phyloP scores from a whole-genome alignment of 768 basidiomycete species.

The Kwoniella heveanensis region DNA sequence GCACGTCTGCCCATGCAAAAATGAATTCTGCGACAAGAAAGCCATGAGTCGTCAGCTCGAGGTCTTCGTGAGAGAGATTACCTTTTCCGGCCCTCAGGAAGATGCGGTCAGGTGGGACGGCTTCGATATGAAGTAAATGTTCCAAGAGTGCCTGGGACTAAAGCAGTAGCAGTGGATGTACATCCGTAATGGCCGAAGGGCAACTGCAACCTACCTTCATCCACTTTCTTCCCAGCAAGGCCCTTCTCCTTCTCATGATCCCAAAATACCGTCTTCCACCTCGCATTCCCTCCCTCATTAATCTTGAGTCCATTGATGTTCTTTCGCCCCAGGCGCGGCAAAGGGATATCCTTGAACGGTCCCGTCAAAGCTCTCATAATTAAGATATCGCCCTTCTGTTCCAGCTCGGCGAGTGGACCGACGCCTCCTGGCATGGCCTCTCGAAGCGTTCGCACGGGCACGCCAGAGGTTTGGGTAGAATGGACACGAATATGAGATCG shows the following conservation, averaged over 20 bases:
- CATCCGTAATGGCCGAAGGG: not conserved
- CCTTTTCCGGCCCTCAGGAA: too few relatives aligned
- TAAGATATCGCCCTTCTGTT: constrained; percentile 35
- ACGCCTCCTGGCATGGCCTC: constrained; percentile 27
- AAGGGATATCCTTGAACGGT: constrained; percentile 34
- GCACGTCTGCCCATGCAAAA: constrained; percentile 33
- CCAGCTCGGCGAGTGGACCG: constrained; percentile 30
- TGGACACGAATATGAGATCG: constrained; percentile 36
- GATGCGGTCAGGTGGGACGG: too few relatives aligned
- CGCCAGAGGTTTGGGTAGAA: constrained; percentile 21
- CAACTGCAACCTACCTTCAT: constrained; percentile 36
- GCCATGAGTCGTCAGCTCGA: not conserved
- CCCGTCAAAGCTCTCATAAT: constrained; percentile 37
- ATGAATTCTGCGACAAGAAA: constrained; percentile 28
- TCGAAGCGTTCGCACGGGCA: constrained; percentile 21
- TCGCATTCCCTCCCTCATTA: constrained; percentile 28
- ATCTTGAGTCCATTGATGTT: constrained; percentile 39
- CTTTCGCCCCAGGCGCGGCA: constrained; percentile 36
- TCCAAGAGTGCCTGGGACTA: too few relatives aligned
- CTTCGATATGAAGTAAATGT: too few relatives aligned
- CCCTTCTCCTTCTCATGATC: constrained; percentile 45
- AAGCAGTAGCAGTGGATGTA: too few relatives aligned
- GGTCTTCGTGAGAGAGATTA: too few relatives aligned
- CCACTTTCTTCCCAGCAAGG: constrained; percentile 39
- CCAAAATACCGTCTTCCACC: constrained; percentile 46